Evolutionary conservation across 805 yeast species (phyloP), one percentile per base, ranked within the genome.

Genomic region (Trichomonascus vanleenenianus): DNA sequence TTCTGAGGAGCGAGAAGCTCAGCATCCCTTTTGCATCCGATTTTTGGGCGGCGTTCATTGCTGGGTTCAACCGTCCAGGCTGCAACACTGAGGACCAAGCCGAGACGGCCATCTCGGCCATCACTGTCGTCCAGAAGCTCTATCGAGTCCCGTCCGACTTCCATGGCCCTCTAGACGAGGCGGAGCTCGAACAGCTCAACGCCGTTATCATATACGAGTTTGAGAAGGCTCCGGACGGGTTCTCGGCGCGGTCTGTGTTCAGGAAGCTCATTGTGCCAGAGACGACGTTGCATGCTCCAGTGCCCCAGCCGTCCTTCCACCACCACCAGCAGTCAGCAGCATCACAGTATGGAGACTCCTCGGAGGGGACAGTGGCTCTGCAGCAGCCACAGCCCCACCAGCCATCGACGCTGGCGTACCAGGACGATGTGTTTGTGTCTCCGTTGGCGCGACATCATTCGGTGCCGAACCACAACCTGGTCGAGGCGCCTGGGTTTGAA

Each of bases 31-130:
- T 63, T 50, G 58, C 66, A 14, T 51, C 61, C 18, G 70, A 65
- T 44, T 65, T 65, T 50, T 65, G 68, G 68, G 51, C 62, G 3
- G 68, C 67, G 22, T 65, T 65, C 50, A 44, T 65, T 30, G 49
- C 51, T 15, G 64, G 67, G 3, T 56, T 65, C 47, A 22, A 22
- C 27, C 27, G 27, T 8, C 27, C 27, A 5, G 27, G 27, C 7
- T 30, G 31, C 37, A 44, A 43, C 35, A 38, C 33, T 27, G 52
- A 48, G 18, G 50, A 52, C 32, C 47, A 47, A 31, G 31, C 35
- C 25, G 33, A 43, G 14, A 56, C 61, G 12, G 63, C 65, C 15
- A 51, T 64, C 16, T 51, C 50, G 16, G 68, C 68, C 5, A 55
- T 64, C 42, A 56, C 61, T 11, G 61, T 64, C 40, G 50, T 56